phyloP scores from a whole-genome alignment of 2,329 filamentous ascomycete genomes.

The Xylariaceae sp. region DNA sequence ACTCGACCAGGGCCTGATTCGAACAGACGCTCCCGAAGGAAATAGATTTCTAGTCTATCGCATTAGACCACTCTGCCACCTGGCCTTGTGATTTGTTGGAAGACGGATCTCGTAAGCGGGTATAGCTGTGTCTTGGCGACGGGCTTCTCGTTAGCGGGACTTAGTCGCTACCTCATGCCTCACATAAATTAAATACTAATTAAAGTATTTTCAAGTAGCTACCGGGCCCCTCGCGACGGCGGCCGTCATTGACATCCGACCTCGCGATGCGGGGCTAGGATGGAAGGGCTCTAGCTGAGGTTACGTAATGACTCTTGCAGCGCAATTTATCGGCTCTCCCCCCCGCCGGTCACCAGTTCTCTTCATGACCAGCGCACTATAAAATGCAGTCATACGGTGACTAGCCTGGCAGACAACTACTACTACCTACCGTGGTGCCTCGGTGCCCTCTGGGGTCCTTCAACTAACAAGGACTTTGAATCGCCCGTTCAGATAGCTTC shows the following conservation, averaged over 20 bases:
- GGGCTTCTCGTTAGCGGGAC: background rate
- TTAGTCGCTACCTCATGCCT: background rate
- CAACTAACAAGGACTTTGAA: constrained; percentile 3
- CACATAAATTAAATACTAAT: too few species aligned
- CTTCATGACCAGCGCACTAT: too few species aligned
- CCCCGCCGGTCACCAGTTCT: too few species aligned
- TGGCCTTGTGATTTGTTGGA: background rate
- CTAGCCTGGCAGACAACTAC: too few species aligned
- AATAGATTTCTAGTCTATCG: constrained; percentile 11
- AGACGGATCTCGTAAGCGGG: background rate
- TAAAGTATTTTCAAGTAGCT: too few species aligned
- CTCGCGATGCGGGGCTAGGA: too few species aligned
- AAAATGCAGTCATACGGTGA: too few species aligned
- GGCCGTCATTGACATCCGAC: too few species aligned
- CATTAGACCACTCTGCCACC: constrained; percentile 9
- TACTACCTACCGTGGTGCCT: constrained; percentile 15
- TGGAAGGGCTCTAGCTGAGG: too few species aligned
- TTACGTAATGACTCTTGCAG: too few species aligned
- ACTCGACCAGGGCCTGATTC: constrained; percentile 13
- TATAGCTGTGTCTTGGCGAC: background rate
- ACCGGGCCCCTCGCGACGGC: too few species aligned
- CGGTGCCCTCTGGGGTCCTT: constrained; percentile 28
- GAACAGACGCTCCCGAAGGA: constrained; percentile 15
- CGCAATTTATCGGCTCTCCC: too few species aligned
- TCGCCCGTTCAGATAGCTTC: background rate